A percentile compares a stretch with the other conserved stretches of the same genome.
Conservation (phyloP, 1,284 basidiomycete species). For the Cryptococcus sp. region DNA sequence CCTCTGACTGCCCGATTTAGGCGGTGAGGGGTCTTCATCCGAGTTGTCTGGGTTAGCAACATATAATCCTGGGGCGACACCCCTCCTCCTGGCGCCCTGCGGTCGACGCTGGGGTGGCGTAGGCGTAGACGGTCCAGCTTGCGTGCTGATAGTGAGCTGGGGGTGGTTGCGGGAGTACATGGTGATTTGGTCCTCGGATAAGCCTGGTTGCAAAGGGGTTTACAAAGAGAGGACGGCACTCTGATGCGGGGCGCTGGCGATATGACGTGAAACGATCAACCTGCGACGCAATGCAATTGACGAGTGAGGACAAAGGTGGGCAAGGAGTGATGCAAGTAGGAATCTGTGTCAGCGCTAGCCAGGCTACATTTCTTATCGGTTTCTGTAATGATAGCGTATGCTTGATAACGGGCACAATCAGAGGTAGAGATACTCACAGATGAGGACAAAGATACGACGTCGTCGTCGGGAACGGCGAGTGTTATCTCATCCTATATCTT, state of each 20-base stretch:
- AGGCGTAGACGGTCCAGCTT: conserved; percentile 21
- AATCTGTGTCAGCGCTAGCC: no score
- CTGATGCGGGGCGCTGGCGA: background rate
- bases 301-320: background rate
- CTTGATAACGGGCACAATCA: no score
- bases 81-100: conserved; percentile 37
- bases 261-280: background rate
- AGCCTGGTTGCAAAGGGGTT: no score
- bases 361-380: no score
- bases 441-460: no score
- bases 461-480: no score
- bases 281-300: background rate
- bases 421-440: no score
- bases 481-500: no score
- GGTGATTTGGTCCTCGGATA: background rate
- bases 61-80: conserved; percentile 30
- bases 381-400: no score
- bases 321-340: background rate
- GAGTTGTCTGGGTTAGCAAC: conserved; percentile 50
- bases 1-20: conserved; percentile 3
- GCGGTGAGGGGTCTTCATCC: conserved; percentile 34
- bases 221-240: no score
- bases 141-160: conserved; percentile 9
- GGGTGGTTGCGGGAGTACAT: conserved; percentile 6
- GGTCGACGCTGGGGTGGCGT: conserved; percentile 25